Evolutionary conservation across 495 filamentous ascomycete species (phyloP).

Genomic region (Cenococcum geophilum): DNA sequence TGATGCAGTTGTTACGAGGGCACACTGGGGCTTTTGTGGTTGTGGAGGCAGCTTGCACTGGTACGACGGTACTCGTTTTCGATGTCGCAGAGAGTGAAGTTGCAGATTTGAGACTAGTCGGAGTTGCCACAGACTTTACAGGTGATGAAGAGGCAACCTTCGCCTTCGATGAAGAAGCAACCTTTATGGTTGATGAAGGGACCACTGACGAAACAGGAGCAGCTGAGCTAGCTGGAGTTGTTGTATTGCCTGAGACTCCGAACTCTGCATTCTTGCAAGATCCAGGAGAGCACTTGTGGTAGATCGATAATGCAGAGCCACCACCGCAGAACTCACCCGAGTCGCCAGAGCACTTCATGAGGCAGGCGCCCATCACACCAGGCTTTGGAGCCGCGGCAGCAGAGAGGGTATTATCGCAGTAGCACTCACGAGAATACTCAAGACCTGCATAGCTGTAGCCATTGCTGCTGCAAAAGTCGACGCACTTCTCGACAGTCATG

Average conservation of each 20-base stretch:
- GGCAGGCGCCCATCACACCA: slow-evolving; percentile 32
- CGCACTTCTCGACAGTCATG: slow-evolving; percentile 59
- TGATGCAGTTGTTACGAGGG: slow-evolving; percentile 12
- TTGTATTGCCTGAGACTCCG: not conserved
- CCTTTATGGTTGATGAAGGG: not conserved
- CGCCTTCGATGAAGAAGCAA: no score
- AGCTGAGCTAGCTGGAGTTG: not conserved
- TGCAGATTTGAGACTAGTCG: no score
- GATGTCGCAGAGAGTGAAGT: no score
- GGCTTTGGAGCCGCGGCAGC: slow-evolving; percentile 12
- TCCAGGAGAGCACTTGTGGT: slow-evolving; percentile 30
- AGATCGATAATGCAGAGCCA: slow-evolving; percentile 29
- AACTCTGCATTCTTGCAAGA: slow-evolving; percentile 27
- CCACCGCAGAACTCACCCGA: slow-evolving; percentile 32
- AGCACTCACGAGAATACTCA: slow-evolving; percentile 60
- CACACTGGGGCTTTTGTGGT: slow-evolving; percentile 6
- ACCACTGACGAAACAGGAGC: not conserved
- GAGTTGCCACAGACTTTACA: no score
- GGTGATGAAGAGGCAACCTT: no score
- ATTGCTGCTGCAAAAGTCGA: slow-evolving; percentile 48
- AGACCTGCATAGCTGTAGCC: slow-evolving; percentile 55
- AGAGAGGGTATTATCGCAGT: slow-evolving; percentile 52
- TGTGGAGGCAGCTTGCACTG: not conserved
- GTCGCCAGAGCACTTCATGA: slow-evolving; percentile 34
- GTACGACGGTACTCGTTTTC: no score